Base-by-base conservation (phyloP, 768 basidiomycete genomes). In the Termitomyces sp. region DNA sequence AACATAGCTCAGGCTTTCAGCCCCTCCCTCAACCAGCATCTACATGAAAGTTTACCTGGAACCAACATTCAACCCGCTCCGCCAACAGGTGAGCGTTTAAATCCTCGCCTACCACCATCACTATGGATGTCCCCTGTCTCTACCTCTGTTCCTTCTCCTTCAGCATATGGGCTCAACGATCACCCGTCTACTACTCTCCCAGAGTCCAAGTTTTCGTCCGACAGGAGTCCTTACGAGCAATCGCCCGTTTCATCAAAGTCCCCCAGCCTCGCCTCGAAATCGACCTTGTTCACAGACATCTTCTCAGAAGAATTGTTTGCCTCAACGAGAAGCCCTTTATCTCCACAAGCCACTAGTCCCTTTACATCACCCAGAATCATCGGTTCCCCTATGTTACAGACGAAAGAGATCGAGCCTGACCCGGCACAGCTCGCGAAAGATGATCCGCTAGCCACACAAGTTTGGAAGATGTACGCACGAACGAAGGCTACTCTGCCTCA, bases 391-490 rank as follows among this genome's bases (percentile, higher is more conserved):
- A 85, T 85, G 64, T 69, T 90, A 29, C 77, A 81, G 56, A 68
- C 76, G n/a, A 59, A 67, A 0, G 65, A 74, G 50, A 61, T 81
- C 27, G 73, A 76, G 6, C 68, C 68, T 14, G 84, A 89, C 67
- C 84, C 86, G 9, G 87, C 83, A 65, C 76, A 76, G 62, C 73
- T 92, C 26, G 87, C 88, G 9, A 86, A 81, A 67, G 88, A 94
- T 52, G 95, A 97, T 69, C 95, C 94, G 7, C 78, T 97, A 22
- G 94, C 94, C 0, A 90, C 95, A 1, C 94, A 98, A 73, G 90
- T 98, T 31, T 98, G 96, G 96, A 93, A 88, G 76, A 90, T 98
- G 83, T 98, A 92, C 67, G 86, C 93, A 36, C 85, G 90, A 59
- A 90, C 89, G 46, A 94, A 94, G 73, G 90, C 88, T n/a, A 82